Conservation (phyloP, 169 alveolate species). For the Theileria luwenshuni region DNA sequence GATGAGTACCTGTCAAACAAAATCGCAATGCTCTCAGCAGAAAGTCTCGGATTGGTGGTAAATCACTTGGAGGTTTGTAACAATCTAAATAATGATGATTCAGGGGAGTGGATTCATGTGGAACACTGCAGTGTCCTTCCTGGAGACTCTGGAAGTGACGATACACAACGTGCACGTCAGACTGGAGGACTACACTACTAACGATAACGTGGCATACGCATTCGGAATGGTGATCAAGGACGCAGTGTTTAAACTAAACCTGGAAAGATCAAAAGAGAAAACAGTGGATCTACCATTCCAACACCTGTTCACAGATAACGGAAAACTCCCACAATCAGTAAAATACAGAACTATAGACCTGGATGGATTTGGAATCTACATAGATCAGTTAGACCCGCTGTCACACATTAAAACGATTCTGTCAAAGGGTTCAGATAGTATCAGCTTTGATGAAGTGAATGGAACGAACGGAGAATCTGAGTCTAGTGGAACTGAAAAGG, state of each 20-base stretch:
- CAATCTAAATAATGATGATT: slow-evolving; percentile 7
- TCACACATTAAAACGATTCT: background rate
- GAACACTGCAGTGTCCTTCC: slow-evolving; percentile 61
- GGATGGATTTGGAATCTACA: slow-evolving; percentile 53
- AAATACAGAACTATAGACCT: slow-evolving; percentile 53
- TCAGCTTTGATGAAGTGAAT: slow-evolving; percentile 12
- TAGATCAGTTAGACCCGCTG: slow-evolving; percentile 63
- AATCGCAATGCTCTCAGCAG: slow-evolving; percentile 62
- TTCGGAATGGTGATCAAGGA: slow-evolving; percentile 45
- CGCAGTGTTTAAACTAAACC: slow-evolving; percentile 42
- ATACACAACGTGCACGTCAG: slow-evolving; percentile 67
- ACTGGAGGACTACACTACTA: slow-evolving; percentile 68
- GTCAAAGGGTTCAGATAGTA: slow-evolving; percentile 9
- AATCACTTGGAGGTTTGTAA: slow-evolving; percentile 50
- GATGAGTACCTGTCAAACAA: slow-evolving; percentile 56
- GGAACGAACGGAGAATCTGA: background rate
- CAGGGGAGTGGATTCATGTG: slow-evolving; percentile 66
- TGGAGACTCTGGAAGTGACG: slow-evolving; percentile 60
- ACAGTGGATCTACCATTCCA: slow-evolving; percentile 46
- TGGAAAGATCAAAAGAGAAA: background rate
- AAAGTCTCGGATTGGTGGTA: slow-evolving; percentile 51
- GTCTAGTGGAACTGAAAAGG: background rate
- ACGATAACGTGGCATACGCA: slow-evolving; percentile 58
- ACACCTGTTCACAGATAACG: slow-evolving; percentile 38
- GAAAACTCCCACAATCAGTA: slow-evolving; percentile 20